These are phyloP conservation scores for Speleostelium caveatum DNA, from an alignment of 78 protist genomes.

Conservation along the genomic window DNA sequence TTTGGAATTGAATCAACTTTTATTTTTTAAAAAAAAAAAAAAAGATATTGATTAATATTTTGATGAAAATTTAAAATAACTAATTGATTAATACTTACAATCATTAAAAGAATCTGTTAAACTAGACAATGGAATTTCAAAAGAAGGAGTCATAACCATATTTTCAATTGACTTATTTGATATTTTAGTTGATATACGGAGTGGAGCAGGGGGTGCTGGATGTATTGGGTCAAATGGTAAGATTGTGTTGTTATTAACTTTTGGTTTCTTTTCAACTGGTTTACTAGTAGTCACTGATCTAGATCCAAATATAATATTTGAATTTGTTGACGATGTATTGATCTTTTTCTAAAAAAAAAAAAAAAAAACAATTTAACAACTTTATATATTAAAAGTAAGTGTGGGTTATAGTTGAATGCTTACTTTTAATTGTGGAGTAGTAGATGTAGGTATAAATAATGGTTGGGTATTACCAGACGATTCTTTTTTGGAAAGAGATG, in stretches of 20 bases:
- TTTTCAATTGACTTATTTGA: slow-evolving; percentile 28
- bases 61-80: neutral
- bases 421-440: slow-evolving; percentile 34
- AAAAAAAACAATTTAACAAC: neutral
- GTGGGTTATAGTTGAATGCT: neutral
- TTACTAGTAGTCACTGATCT: neutral
- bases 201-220: slow-evolving; percentile 59
- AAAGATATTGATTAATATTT: neutral
- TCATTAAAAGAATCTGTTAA: slow-evolving; percentile 12
- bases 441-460: slow-evolving; percentile 30
- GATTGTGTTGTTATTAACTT: neutral
- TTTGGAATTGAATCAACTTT: neutral
- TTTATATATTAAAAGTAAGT: neutral
- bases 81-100: neutral
- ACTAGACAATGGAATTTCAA: slow-evolving; percentile 25
- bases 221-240: no score
- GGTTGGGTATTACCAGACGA: neutral
- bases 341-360: slow-evolving; percentile 2
- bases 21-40: neutral
- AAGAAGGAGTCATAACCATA: slow-evolving; percentile 60
- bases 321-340: neutral
- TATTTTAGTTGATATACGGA: slow-evolving; percentile 5
- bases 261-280: neutral
- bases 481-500: neutral
- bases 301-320: neutral